Conservation (phyloP, 495 filamentous ascomycete genomes). For the Hypoxylon perforatum region DNA sequence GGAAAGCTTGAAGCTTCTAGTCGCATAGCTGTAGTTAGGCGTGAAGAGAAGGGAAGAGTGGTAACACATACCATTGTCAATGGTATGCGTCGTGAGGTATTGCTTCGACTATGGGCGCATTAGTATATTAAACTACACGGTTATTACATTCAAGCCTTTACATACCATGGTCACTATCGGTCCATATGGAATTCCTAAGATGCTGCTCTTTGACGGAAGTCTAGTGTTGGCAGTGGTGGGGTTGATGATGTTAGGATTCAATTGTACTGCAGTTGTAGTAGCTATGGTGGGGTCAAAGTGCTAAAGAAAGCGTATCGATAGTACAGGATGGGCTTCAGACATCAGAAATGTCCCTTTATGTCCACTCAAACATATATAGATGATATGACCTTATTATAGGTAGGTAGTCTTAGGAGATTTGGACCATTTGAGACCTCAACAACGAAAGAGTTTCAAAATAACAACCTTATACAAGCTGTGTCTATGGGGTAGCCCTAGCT, state of each 20-base stretch:
- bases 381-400: too few relatives aligned
- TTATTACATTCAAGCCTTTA: background rate
- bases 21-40: background rate
- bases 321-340: background rate
- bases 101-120: conserved; percentile 82
- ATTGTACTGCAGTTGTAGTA: conserved; percentile 4
- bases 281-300: conserved; percentile 26
- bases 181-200: conserved; percentile 21
- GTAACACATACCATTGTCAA: conserved; percentile 78
- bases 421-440: too few relatives aligned
- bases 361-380: too few relatives aligned
- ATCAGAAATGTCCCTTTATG: background rate
- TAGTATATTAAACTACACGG: background rate
- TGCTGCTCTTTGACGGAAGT: conserved; percentile 11
- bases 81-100: conserved; percentile 91
- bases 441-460: too few relatives aligned
- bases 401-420: too few relatives aligned
- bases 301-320: conserved; percentile 13
- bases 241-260: conserved; percentile 30
- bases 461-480: too few relatives aligned
- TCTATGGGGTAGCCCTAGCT: too few relatives aligned
- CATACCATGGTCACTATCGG: conserved; percentile 35
- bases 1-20: conserved; percentile 12
- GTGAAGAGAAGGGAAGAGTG: background rate
- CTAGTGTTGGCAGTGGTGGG: conserved; percentile 14